Base-by-base conservation (phyloP, 148 eudicot species). In the Rhododendron molle region DNA sequence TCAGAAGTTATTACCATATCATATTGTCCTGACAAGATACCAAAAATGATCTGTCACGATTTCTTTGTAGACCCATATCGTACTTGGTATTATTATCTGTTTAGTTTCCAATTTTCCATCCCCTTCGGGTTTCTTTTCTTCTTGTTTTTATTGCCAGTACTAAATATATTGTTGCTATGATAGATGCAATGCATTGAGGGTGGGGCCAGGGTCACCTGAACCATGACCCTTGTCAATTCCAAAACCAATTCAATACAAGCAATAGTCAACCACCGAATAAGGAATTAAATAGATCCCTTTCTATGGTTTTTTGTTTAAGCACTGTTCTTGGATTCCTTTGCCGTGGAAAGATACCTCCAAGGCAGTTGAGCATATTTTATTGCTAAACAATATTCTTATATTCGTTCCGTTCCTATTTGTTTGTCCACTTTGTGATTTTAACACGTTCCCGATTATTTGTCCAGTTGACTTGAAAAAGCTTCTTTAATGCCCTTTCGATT, bases 231-330 rank as follows among this genome's bases (percentile, higher is more conserved):
- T 76, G 78, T 46, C 12, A 50, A 50, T 50, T 47, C 44, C 44
- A 40, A 40, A 40, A 40, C 44, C 28, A 20, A 82, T 82, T 56
- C 47, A 58, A 38, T 76, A 46, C 3, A n/a, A 65, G 47, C 87
- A 85, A 86, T 28, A 89, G 90, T 86, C 90, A 89, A 89, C 88
- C 85, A 85, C 88, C 79, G 85, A 86, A 84, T 82, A 80, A 80
- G 83, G 71, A 78, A 74, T 7, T 11, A 0, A 54, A 67, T 43
- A 80, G 20, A 80, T 44, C 40, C 72, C 69, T 34, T 58, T 50
- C 15, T 23, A 26, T 43, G 56, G 12, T 6, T 43, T 46, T 46
- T 69, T 46, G 40, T 8, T 58, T 14, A 15, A 46, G 18, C 23
- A 46, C 32, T 83, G 46, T 49, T 34, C 28, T 50, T 72, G 82